phyloP scores from a whole-genome alignment of 768 basidiomycete genomes.

The Daedaleopsis nitida region DNA sequence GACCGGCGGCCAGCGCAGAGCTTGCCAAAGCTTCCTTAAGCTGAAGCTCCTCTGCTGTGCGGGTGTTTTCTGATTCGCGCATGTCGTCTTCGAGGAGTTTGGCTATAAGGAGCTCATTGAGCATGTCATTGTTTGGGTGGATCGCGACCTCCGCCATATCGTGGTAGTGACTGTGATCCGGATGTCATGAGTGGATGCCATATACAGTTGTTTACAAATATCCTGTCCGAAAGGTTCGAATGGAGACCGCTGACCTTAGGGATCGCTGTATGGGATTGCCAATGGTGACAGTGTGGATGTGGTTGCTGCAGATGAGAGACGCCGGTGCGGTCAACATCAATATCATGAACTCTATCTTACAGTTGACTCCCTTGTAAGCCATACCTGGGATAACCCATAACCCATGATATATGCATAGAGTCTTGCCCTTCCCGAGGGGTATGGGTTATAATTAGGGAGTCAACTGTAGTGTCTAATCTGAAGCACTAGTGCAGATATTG shows the following conservation, averaged over 20 bases:
- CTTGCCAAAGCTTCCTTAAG: constrained; percentile 32
- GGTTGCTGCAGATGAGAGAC: too few species aligned
- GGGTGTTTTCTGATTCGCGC: constrained; percentile 22
- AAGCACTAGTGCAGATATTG: too few species aligned
- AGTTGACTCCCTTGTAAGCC: background rate
- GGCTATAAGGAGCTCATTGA: constrained; percentile 37
- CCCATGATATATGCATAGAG: background rate
- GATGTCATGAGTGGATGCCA: too few species aligned
- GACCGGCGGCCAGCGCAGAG: constrained; percentile 30
- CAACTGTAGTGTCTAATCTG: too few species aligned
- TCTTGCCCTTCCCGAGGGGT: background rate
- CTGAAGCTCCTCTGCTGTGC: constrained; percentile 37
- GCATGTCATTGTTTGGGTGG: constrained; percentile 25
- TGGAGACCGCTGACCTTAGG: too few species aligned
- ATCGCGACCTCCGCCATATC: constrained; percentile 4
- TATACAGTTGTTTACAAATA: too few species aligned
- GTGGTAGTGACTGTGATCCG: too few species aligned
- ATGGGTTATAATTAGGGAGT: background rate
- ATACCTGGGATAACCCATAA: background rate
- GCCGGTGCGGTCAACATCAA: too few species aligned
- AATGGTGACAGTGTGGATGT: too few species aligned
- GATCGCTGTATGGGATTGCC: too few species aligned
- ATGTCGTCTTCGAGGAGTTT: constrained; percentile 38
- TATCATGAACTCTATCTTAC: too few species aligned
- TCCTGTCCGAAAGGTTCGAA: too few species aligned